Evolutionary conservation across 345 rosid genomes (phyloP).

Genomic region (Eucalyptus marginata): DNA sequence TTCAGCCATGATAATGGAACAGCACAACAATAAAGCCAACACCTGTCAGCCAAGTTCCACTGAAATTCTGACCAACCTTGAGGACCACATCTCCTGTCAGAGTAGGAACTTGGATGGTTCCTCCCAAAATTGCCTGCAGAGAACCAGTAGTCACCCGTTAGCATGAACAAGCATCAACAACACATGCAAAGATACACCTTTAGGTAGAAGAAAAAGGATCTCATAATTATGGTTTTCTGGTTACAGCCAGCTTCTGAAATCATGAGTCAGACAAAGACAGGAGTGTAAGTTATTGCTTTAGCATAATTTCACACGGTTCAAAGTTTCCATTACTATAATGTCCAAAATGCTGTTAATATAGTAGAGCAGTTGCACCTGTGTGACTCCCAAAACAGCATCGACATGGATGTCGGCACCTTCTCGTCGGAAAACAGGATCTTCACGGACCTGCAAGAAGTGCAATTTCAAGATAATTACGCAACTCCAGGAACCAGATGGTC

Average conservation of each 20-base stretch:
- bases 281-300: not conserved
- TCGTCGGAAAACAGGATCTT: slow-evolving; percentile 95
- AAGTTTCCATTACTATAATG: not conserved
- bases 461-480: not conserved
- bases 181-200: not conserved
- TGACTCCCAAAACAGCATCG: slow-evolving; percentile 63
- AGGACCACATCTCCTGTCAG: slow-evolving; percentile 96
- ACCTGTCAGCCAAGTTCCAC: not conserved
- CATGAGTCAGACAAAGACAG: not conserved
- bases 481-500: not conserved
- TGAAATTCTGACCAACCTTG: slow-evolving; percentile 40
- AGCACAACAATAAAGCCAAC: not conserved
- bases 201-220: not conserved
- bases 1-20: not conserved
- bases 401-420: slow-evolving; percentile 89
- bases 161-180: not conserved
- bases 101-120: slow-evolving; percentile 95
- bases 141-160: not conserved
- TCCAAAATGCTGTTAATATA: not conserved
- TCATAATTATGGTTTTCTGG: not conserved
- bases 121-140: slow-evolving; percentile 92
- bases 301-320: not conserved
- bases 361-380: slow-evolving; percentile 47
- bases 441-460: slow-evolving; percentile 46
- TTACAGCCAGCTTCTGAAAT: not conserved